These are phyloP conservation scores for Pseudozyma tsukubaensis DNA, from an alignment of 1,284 basidiomycete genomes.

Conservation along the genomic window DNA sequence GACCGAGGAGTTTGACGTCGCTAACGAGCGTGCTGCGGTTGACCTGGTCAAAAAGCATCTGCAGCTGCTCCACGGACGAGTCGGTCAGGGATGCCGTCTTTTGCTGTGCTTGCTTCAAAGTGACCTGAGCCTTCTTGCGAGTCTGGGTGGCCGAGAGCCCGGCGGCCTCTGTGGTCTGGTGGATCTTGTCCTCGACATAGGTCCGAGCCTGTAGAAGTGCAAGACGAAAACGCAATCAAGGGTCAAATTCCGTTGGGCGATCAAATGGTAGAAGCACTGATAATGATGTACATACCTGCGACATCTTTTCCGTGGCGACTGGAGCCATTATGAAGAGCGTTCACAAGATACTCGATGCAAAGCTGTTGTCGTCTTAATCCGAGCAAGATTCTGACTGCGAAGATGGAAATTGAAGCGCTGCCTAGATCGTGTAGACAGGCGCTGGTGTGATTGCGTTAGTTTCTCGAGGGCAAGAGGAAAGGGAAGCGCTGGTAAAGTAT, in stretches of 20 bases:
- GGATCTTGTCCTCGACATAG: conserved; percentile 36
- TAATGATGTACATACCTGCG: conserved; percentile 16
- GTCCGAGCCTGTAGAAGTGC: conserved; percentile 19
- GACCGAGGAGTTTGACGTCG: conserved; percentile 43
- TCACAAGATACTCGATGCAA: not conserved
- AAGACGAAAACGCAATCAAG: not conserved
- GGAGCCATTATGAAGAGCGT: conserved; percentile 13
- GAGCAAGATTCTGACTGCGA: no score
- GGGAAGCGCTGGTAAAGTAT: no score
- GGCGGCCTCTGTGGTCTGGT: conserved; percentile 31
- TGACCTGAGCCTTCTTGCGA: conserved; percentile 19
- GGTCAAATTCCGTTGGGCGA: not conserved
- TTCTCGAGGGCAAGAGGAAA: no score
- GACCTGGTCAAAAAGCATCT: conserved; percentile 27
- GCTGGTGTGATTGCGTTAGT: no score
- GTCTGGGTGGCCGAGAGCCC: conserved; percentile 29
- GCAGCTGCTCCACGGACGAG: conserved; percentile 20
- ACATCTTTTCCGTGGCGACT: conserved; percentile 26
- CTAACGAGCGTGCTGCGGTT: conserved; percentile 35
- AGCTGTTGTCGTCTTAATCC: not conserved
- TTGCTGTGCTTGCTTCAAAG: conserved; percentile 25
- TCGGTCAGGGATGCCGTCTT: conserved; percentile 6
- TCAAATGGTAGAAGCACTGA: no score
- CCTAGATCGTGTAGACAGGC: no score
- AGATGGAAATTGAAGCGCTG: no score